Evolutionary conservation across 805 yeast species (phyloP), one percentile per base, ranked within the genome.

Genomic region (Candida stauntonica): DNA sequence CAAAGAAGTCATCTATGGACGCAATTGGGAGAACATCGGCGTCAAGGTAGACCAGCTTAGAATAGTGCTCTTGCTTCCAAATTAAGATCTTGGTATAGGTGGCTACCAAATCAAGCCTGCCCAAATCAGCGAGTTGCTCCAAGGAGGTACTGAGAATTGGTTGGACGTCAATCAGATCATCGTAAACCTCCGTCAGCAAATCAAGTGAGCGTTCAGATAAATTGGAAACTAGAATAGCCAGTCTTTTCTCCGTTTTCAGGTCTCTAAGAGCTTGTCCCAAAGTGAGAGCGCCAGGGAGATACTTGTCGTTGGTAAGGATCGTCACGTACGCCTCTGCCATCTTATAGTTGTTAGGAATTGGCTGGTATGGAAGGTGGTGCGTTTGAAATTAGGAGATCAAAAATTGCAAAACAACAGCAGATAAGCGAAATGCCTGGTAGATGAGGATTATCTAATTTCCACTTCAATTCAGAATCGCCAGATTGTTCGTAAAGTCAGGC

Each of bases 1-100:
- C 44, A 26, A 62, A 55, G 7, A 30, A 36, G 13, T 26, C 38
- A 17, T 43, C 47, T 17, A 66, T 47, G 15, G 60, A 54, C 11
- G 55, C 50, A 8, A 64, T 20, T 3, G 79, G 79, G 31, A 78
- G 56, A 7, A 82, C 67, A 57, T 82, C 91, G 3, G 77, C 66
- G 58, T 82, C 91, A 36, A 82, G 54, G 52, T 80, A 82, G 23
- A 80, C 54, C 1, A 81, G 52, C 39, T 64, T 69, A 11, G 71
- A 71, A 49, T 48, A 67, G 28, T 58, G 52, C 4, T 41, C 41
- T 39, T 72, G 62, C 24, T 63, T 57, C 78, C 80, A 76, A 19
- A 74, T 50, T 33, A 65, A 58, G 8, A 74, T 56, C 48, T 76
- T 75, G 32, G 73, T 62, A 44, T 68, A 67, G 3, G 80, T 73